Evolutionary conservation across 345 rosid species (phyloP), one percentile per base, ranked within the genome.

Genomic region (Nephelium lappaceum): DNA sequence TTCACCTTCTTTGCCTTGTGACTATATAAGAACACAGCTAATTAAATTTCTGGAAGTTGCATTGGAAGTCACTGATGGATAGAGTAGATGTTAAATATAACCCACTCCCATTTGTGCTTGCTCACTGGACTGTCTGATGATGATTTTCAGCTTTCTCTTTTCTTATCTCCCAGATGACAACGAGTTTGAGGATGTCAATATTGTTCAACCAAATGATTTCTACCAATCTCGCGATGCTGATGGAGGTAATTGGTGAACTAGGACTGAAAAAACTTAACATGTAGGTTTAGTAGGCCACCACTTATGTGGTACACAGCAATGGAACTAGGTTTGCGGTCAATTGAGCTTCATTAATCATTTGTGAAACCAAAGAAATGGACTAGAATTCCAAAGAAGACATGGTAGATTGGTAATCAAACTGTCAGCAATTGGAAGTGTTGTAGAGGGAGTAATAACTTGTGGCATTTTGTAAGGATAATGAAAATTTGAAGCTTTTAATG

Each of bases 171-270:
- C 89, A 91, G 96, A 91, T 81, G 91, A 88, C 85, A 83, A 83
- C 42, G 87, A 89, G 80, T 93, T 93, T 80, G 98, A 93, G 86
- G 92, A 90, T 78, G 85, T 91, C 80, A 80, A 90, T 86, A 90
- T 89, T 61, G 83, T 84, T 45, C 83, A 82, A 81, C 93, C 92
- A 6, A 70, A 83, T 42, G 89, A 89, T 81, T 93, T 91, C 83
- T 91, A 84, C 82, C 94, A 73, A 76, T 78, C 89, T 78, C 94
- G 90, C 66, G 95, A 93, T 67, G 86, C 77, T 70, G 88, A 89
- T 62, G 82, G 72, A 8, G 86, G 86, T 74, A 85, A 74, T 61
- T 88, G 92, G 92, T 91, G 86, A 88, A 74, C 16, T 25, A 27
- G 63, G 41, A 24, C 15, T 14, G 43, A 7, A 60, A 73, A 58